Percentiles rank a stretch among this genome's conserved stretches.
Evolutionary conservation across 495 filamentous ascomycete species (phyloP).

Genomic region (Podospora sp.): DNA sequence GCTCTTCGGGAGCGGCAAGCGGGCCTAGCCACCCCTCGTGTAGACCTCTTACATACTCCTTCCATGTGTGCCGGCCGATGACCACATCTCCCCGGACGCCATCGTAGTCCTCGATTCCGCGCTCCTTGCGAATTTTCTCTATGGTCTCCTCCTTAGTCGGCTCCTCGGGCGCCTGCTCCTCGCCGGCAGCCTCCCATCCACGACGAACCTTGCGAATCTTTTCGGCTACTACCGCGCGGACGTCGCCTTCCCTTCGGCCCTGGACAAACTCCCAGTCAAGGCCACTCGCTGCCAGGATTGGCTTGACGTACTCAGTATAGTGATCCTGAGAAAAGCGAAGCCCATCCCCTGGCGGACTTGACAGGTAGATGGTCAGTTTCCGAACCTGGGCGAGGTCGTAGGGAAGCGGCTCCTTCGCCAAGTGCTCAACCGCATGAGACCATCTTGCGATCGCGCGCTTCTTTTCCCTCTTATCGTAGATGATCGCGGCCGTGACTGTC

Average conservation of each 20-base stretch:
- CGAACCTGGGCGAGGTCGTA: constrained; percentile 68
- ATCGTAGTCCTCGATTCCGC: constrained; percentile 67
- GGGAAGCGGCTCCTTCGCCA: constrained; percentile 73
- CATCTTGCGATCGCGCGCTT: constrained; percentile 81
- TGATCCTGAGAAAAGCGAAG: constrained; percentile 82
- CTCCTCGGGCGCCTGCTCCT: constrained; percentile 40
- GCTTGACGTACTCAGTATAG: constrained; percentile 95
- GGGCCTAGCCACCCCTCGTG: constrained; percentile 98
- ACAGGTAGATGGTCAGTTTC: constrained; percentile 82
- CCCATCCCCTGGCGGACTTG: constrained; percentile 83
- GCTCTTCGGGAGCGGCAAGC: constrained; percentile 48
- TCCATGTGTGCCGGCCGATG: constrained; percentile 92
- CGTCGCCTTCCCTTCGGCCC: constrained; percentile 83
- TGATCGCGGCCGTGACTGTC: constrained; percentile 72
- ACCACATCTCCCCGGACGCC: constrained; percentile 82
- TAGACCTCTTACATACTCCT: constrained; percentile 90
- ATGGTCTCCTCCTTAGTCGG: constrained; percentile 59
- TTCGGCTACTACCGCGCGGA: constrained; percentile 80
- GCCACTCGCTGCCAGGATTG: constrained; percentile 83
- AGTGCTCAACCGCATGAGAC: constrained; percentile 81
- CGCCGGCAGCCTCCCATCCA: constrained; percentile 58
- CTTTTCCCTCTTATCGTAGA: constrained; percentile 92
- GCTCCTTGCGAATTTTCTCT: constrained; percentile 56
- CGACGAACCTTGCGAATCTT: constrained; percentile 70
- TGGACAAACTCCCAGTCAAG: constrained; percentile 96